Evolutionary conservation across 306 rosid genomes (phyloP), one percentile per base, ranked within the genome.

Genomic region (Castanospermum australe): DNA sequence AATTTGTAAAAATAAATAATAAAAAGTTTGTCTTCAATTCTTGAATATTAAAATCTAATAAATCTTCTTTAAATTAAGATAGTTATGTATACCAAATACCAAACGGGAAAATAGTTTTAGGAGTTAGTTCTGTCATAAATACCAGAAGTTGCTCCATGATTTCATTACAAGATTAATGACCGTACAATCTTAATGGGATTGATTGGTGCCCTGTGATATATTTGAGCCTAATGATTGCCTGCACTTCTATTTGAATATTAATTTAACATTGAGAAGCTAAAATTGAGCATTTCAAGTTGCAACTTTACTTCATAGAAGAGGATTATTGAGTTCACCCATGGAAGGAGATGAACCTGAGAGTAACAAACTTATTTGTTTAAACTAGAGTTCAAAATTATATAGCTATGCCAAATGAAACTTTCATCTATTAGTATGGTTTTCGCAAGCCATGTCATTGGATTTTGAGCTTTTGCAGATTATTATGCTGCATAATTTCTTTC

Each of bases 101-200:
- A 69, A 61, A 64, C 39, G 14, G 66, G 63, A 15, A 44, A 45
- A 62, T 14, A 8, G 21, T 50, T 9, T 67, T 24, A 42, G 42
- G 68, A 70, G 32, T 9, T 7, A 73, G 47, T 33, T 72, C 38
- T 71, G 20, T 33, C 52, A n/a, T 76, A n/a, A 33, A 61, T 87
- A 94, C 97, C 93, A 90, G 45, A 2, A 94, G 62, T 64, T 94
- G 91, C 21, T 86, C 59, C 88, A 86, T 75, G 70, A 70, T 60
- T 48, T 70, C 71, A 59, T 60, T 47, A 6, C n/a, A n/a, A n/a
- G n/a, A n/a, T n/a, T n/a, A n/a, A n/a, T n/a, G n/a, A n/a, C n/a
- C n/a, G n/a, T n/a, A n/a, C n/a, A 73, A 14, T 36, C 14, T 36
- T 8, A 72, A 55, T 13, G 32, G 47, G 22, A 32, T 12, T 44